Evolutionary conservation across 169 alveolate genomes (phyloP), one percentile per base, ranked within the genome.

Genomic region (Eimeria tenella): DNA sequence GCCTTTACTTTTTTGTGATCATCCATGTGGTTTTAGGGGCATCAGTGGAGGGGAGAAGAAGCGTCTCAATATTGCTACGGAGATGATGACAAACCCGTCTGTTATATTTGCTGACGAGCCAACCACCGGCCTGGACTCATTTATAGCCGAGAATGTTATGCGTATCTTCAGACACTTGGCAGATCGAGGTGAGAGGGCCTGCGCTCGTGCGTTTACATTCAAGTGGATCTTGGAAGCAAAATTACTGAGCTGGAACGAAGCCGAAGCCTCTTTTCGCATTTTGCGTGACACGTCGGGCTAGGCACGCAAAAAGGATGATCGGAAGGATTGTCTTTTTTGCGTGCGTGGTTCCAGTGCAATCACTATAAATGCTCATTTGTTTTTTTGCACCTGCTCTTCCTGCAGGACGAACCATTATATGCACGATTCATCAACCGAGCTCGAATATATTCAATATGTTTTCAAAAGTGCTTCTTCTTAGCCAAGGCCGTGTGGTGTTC

Each of bases 21-120:
- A 31, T 31, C 2, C 42, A 31, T 50, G 86, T n/a, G 86, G 56
- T 5, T 68, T 53, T 73, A 96, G 97, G 94, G 98, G 98, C 21
- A 91, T 97, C 71, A 96, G 98, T n/a, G 98, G 98, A 42, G 98
- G 98, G 21, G 98, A 97, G 93, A 96, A 96, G 93, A 96, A 97
- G 89, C 96, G 98, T 74, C 89, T 95, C 74, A 94, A 96, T 42
- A 92, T 96, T 63, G 98, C 97, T 15, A 94, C 97, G 53, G 98
- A 95, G 83, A 79, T 97, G 77, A 83, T 97, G 75, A 96, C 97
- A 10, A 95, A 95, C 71, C 98, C 98, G 62, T 84, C 96, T 15
- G 93, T 97, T 31, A 93, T 97, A 21, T 96, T 97, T 86, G 96
- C 97, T 17, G 98, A 97, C 95, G 98, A 97, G 79, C 98, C 98